Base-by-base conservation (phyloP, 2,329 filamentous ascomycete genomes). In the Ophiostoma ips region DNA sequence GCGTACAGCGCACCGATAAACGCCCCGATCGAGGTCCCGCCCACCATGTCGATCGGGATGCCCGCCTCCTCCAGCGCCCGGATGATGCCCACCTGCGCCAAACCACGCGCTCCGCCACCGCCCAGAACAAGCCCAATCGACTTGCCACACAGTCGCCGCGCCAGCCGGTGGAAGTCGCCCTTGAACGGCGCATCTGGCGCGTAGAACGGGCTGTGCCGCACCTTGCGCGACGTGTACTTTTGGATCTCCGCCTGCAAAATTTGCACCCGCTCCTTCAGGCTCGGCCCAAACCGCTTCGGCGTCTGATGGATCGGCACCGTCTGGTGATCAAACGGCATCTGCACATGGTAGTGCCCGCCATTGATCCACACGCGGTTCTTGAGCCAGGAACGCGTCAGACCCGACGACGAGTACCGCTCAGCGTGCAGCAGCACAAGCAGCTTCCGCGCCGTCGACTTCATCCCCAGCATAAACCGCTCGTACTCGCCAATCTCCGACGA, bases 351-450 rank as follows among this genome's bases (percentile, higher is more conserved):
- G 63, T 98, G 94, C 5, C 90, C 90, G 15, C 92, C 92, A 57
- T 96, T 98, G 65, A 98, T 92, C 92, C 92, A 98, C 54, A 94
- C 81, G 1, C 92, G 83, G 60, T 95, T 95, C 54, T 83, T 80
- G 13, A 98, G 68, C 92, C 92, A 98, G 31, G 84, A 79, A 48
- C 92, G 74, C 0, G 92, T 95, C 34, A 95, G 64, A 0, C 92
- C 92, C 5, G 88, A 82, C 0, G 77, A 74, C 40, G 87, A 94
- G 64, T 89, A 96, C 46, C 89, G 77, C 59, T 98, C 92, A 0
- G 84, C 72, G 62, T 98, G 94, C 3, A 98, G 68, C 21, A 98
- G 69, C 1, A 98, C 88, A 3, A 98, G 71, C 55, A 94, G 86
- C 63, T 96, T 98, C 47, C 90, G 77, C 0, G 92, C 90, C 0